These are phyloP conservation scores for Wallemia hederae DNA, from an alignment of 1,284 basidiomycete species.

Conservation along the genomic window DNA sequence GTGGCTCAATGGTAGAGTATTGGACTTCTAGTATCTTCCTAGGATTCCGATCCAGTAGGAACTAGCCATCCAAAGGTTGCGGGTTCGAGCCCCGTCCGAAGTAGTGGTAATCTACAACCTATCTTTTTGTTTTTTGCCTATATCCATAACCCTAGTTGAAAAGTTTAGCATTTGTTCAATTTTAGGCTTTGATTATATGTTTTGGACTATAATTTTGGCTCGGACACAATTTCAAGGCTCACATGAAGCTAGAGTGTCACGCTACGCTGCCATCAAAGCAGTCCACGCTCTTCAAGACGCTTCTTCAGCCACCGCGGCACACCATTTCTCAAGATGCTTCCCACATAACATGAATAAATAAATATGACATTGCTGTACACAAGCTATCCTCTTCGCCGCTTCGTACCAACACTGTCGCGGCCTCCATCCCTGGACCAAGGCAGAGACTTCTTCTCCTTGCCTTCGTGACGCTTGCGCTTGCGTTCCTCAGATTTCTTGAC, in stretches of 20 bases:
- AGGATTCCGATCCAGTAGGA: background rate
- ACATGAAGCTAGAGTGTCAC: too few species aligned
- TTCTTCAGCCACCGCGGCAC: too few species aligned
- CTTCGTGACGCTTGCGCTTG: constrained; percentile 53
- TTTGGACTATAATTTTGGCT: too few species aligned
- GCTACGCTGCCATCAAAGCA: too few species aligned
- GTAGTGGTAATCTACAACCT: background rate
- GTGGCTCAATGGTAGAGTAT: background rate
- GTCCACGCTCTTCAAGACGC: too few species aligned
- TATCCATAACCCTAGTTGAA: too few species aligned
- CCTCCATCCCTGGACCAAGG: constrained; percentile 20
- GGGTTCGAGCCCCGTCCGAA: background rate
- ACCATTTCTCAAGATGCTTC: too few species aligned
- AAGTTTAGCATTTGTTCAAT: background rate
- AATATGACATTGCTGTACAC: background rate
- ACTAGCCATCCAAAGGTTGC: background rate
- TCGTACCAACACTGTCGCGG: background rate
- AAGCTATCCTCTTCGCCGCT: background rate
- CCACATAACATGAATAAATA: too few species aligned
- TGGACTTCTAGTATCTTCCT: background rate
- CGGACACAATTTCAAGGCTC: too few species aligned
- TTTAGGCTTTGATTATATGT: too few species aligned
- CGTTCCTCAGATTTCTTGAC: constrained; percentile 68
- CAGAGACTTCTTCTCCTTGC: constrained; percentile 63
- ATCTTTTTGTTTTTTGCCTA: background rate